Evolutionary conservation across 176 grass and related monocot species (phyloP).

Genomic region (Pontederia crassipes): DNA sequence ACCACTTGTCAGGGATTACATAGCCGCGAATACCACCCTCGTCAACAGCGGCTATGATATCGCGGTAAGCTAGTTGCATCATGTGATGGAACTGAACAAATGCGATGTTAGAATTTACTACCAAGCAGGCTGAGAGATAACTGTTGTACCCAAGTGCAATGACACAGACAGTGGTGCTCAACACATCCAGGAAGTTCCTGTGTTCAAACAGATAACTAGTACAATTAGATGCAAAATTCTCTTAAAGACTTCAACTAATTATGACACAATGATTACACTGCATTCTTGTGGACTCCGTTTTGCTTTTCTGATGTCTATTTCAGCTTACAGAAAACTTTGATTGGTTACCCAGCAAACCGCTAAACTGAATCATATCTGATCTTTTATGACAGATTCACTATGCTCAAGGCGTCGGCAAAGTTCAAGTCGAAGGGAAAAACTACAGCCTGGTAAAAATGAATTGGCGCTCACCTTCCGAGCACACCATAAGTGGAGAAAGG

Average conservation of each 20-base stretch:
- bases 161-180: background rate
- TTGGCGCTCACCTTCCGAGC: slow-evolving; percentile 69
- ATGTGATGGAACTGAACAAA: too few relatives aligned
- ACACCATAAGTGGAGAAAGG: slow-evolving; percentile 55
- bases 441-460: slow-evolving; percentile 29
- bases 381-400: slow-evolving; percentile 32
- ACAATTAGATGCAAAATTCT: too few relatives aligned
- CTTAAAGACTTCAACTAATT: too few relatives aligned
- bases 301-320: too few relatives aligned
- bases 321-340: too few relatives aligned
- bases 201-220: too few relatives aligned
- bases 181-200: too few relatives aligned
- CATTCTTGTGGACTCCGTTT: too few relatives aligned
- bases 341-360: too few relatives aligned
- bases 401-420: slow-evolving; percentile 13
- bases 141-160: too few relatives aligned
- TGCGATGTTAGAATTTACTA: too few relatives aligned
- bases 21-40: slow-evolving; percentile 29
- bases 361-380: background rate
- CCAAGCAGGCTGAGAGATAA: background rate
- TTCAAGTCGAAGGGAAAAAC: slow-evolving; percentile 25
- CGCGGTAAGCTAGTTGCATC: background rate
- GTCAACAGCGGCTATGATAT: slow-evolving; percentile 43
- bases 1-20: slow-evolving; percentile 31
- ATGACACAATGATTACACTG: background rate